Percentiles rank a stretch among this genome's conserved stretches.
These are phyloP conservation scores for Daldinia vernicosa DNA, from an alignment of 495 filamentous ascomycete genomes.

Conservation along the genomic window DNA sequence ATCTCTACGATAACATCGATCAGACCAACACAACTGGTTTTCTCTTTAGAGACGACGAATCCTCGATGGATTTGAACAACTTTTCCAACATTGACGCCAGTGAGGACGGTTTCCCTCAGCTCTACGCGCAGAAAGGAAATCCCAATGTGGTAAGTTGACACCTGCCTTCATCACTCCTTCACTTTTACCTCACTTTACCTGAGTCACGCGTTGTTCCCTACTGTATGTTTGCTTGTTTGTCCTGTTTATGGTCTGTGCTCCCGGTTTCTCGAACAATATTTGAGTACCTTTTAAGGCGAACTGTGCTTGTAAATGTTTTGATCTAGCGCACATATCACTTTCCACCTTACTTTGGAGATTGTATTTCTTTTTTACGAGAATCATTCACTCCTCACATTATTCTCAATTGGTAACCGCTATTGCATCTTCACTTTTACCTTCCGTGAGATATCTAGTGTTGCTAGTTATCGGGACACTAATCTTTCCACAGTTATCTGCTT, in stretches of 20 bases:
- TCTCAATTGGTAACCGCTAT: not conserved
- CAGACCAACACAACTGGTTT: constrained; percentile 83
- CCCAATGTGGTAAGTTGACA: constrained; percentile 71
- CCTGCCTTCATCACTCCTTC: constrained; percentile 3
- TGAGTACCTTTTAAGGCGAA: not conserved
- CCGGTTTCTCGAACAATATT: not conserved
- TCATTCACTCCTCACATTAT: not conserved
- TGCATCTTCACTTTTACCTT: constrained; percentile 16
- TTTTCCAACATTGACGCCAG: constrained; percentile 76
- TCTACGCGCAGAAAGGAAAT: constrained; percentile 74
- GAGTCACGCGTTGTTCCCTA: not conserved
- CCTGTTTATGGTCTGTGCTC: not conserved
- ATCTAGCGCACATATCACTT: not conserved
- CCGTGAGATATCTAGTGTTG: not conserved
- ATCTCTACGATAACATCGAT: constrained; percentile 66
- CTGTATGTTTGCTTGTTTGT: constrained; percentile 8
- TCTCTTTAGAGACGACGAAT: constrained; percentile 84
- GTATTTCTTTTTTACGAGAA: not conserved
- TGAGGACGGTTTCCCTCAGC: constrained; percentile 85
- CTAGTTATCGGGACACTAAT: constrained; percentile 23
- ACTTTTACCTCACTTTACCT: not conserved
- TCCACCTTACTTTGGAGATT: not conserved
- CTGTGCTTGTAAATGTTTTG: constrained; percentile 2
- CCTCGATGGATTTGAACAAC: constrained; percentile 63
- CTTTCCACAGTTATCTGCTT: constrained; percentile 70